phyloP scores from a whole-genome alignment of 176 grass and related monocot genomes.

The Musa acuminata region DNA sequence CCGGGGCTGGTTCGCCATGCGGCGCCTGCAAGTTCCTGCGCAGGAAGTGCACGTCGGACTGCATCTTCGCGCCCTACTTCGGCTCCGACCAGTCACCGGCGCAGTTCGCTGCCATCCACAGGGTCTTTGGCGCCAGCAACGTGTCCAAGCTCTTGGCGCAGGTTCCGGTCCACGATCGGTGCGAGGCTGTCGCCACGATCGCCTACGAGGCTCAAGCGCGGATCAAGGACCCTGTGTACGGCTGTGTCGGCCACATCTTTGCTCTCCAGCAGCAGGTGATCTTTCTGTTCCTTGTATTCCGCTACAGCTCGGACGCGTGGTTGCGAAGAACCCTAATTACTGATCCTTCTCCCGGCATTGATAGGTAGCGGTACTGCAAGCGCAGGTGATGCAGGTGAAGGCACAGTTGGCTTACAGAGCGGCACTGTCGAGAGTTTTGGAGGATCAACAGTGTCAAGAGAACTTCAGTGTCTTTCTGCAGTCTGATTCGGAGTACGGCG shows the following conservation, averaged over 20 bases:
- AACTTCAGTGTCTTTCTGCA: background rate
- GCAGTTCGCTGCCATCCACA: constrained; percentile 81
- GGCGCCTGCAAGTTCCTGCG: constrained; percentile 94
- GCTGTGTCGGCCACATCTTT: constrained; percentile 81
- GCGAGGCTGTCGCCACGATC: constrained; percentile 86
- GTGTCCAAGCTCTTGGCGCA: constrained; percentile 92
- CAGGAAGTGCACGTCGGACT: constrained; percentile 63
- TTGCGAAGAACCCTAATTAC: background rate
- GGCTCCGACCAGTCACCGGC: constrained; percentile 65
- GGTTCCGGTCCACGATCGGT: constrained; percentile 62
- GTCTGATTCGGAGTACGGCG: constrained; percentile 23
- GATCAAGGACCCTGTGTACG: constrained; percentile 78
- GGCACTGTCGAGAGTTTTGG: constrained; percentile 17
- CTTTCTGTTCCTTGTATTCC: background rate
- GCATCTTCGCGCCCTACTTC: constrained; percentile 95
- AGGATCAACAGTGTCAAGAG: constrained; percentile 29
- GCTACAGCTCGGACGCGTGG: too few relatives aligned
- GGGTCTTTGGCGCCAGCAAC: constrained; percentile 94
- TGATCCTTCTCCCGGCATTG: background rate
- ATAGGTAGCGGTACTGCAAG: constrained; percentile 80
- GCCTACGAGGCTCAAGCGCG: constrained; percentile 79
- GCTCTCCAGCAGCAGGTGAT: constrained; percentile 78
- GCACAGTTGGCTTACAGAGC: constrained; percentile 55
- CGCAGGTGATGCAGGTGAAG: constrained; percentile 73
- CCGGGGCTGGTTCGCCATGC: constrained; percentile 59